phyloP scores from a whole-genome alignment of 169 alveolate genomes.

The Cryptosporidium xiaoi region DNA sequence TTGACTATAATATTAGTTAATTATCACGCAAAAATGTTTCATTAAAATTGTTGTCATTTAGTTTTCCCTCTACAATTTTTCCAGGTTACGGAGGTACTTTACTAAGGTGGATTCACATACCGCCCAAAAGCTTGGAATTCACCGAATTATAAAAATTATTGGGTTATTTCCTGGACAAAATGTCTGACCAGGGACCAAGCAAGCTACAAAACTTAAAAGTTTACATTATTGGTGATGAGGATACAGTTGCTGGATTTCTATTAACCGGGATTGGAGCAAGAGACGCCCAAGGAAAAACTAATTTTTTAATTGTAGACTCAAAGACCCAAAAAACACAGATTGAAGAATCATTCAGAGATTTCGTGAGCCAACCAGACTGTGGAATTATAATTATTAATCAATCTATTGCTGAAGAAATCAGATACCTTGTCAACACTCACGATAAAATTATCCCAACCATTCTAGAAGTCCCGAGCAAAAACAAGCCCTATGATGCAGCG shows the following conservation, averaged over 20 bases:
- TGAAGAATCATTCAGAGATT: conserved; percentile 82
- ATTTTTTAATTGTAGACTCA: conserved; percentile 83
- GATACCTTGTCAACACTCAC: conserved; percentile 85
- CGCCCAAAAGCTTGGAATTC: too few species aligned
- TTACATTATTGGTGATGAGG: conserved; percentile 79
- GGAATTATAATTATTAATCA: conserved; percentile 87
- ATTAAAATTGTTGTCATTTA: too few species aligned
- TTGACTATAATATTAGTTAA: not conserved
- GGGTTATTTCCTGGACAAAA: not conserved
- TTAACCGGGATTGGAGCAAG: conserved; percentile 91
- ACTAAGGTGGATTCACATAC: too few species aligned
- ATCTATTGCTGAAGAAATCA: conserved; percentile 84
- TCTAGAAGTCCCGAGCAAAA: conserved; percentile 90
- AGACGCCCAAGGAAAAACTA: conserved; percentile 84
- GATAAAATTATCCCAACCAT: conserved; percentile 87
- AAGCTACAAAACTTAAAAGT: conserved; percentile 54
- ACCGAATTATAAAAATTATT: too few species aligned
- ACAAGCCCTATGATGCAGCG: conserved; percentile 87
- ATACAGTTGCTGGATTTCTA: conserved; percentile 89
- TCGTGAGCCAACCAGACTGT: conserved; percentile 83
- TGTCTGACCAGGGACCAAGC: conserved; percentile 39
- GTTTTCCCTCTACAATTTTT: too few species aligned
- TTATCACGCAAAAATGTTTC: not conserved
- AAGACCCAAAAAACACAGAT: conserved; percentile 82
- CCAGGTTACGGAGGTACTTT: too few species aligned